phyloP scores from a whole-genome alignment of 352 stramenopile species.

The Phytophthora sojae region DNA sequence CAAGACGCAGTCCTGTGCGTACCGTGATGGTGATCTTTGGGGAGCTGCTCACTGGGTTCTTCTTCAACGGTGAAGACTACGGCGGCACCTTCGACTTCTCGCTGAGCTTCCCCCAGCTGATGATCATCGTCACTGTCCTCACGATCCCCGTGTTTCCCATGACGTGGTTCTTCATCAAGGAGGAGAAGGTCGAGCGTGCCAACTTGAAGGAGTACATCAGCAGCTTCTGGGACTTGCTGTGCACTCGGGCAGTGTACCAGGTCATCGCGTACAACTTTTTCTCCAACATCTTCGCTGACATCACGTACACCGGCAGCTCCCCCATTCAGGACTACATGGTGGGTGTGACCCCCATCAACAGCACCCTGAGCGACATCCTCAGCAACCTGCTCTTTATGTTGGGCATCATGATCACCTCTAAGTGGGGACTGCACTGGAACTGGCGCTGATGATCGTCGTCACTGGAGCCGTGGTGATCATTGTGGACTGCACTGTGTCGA shows the following conservation, averaged over 20 bases:
- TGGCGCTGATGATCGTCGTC: conserved; percentile 41
- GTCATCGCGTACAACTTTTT: conserved; percentile 41
- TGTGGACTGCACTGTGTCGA: conserved; percentile 12
- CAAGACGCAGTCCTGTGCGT: conserved; percentile 41
- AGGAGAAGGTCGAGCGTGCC: conserved; percentile 23
- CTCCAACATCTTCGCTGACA: conserved; percentile 29
- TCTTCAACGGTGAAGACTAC: conserved; percentile 63
- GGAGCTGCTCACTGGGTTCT: conserved; percentile 42
- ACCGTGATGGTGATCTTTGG: conserved; percentile 45
- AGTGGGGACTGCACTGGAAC: conserved; percentile 46
- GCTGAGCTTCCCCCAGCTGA: conserved; percentile 54
- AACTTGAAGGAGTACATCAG: conserved; percentile 32
- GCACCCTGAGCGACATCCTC: conserved; percentile 32
- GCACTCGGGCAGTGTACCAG: conserved; percentile 44
- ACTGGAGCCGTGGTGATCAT: conserved; percentile 30
- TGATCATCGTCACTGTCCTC: conserved; percentile 43
- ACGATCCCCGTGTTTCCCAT: conserved; percentile 26
- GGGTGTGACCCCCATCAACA: conserved; percentile 36
- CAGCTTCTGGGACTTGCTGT: conserved; percentile 33
- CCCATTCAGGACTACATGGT: conserved; percentile 29
- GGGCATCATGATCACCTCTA: conserved; percentile 41
- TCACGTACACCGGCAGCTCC: conserved; percentile 32
- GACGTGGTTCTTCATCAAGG: conserved; percentile 44
- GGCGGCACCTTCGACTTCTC: conserved; percentile 58
- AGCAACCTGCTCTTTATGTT: conserved; percentile 31